phyloP scores from a whole-genome alignment of 2,329 filamentous ascomycete genomes.

The Diaporthe sp. region DNA sequence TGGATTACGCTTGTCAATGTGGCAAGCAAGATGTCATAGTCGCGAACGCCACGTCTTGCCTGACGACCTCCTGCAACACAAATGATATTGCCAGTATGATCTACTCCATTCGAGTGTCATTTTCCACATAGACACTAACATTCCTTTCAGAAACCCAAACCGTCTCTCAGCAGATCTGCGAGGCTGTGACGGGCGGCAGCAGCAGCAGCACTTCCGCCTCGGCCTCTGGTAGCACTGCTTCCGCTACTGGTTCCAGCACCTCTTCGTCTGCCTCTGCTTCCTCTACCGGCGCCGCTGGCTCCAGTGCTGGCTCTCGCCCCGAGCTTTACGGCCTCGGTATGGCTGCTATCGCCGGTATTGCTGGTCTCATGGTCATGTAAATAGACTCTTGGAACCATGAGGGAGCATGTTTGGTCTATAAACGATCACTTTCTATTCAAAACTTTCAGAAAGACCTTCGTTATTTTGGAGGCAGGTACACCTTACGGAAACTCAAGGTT shows the following conservation, averaged over 20 bases:
- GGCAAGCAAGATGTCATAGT: constrained; percentile 33
- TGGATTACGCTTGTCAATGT: constrained; percentile 39
- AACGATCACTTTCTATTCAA: constrained; percentile 10
- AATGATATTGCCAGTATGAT: constrained; percentile 38
- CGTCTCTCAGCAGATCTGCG: constrained; percentile 36
- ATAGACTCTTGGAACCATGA: not conserved
- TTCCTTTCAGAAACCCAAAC: constrained; percentile 30
- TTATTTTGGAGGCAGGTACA: constrained; percentile 13
- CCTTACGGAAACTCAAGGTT: not conserved
- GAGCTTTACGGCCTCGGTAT: constrained; percentile 38
- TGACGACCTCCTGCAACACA: constrained; percentile 33
- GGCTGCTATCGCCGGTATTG: constrained; percentile 36
- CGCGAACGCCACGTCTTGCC: constrained; percentile 29
- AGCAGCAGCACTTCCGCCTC: constrained; percentile 27
- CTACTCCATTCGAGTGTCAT: no score
- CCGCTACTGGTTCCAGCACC: constrained; percentile 16
- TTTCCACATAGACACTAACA: not conserved
- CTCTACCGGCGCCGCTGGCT: constrained; percentile 24
- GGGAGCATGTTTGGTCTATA: not conserved
- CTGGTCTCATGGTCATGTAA: constrained; percentile 35
- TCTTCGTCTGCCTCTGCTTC: constrained; percentile 26
- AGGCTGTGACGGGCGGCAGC: constrained; percentile 19
- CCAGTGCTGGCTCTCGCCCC: constrained; percentile 31
- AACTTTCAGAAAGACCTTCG: constrained; percentile 8
- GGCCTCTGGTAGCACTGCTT: not conserved